Evolutionary conservation across 192 early-diverging fungal genomes (phyloP).

Genomic region (Coemansia sp.): DNA sequence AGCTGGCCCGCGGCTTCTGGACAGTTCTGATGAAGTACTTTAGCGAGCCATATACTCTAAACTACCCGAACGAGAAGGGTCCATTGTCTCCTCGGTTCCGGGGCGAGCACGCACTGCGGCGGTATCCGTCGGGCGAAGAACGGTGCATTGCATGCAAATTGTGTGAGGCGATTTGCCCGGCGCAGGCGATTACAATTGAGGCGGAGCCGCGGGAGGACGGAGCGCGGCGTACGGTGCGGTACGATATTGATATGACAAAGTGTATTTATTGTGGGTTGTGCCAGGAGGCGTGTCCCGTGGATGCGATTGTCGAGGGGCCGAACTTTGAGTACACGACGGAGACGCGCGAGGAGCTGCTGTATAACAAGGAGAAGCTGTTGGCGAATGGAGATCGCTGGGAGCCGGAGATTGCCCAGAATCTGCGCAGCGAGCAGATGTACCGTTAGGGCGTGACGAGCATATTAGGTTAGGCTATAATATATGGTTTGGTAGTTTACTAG

Average conservation of each 20-base stretch:
- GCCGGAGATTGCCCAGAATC: slow-evolving; percentile 81
- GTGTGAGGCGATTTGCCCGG: slow-evolving; percentile 97
- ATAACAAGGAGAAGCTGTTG: slow-evolving; percentile 97
- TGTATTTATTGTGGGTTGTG: slow-evolving; percentile 98
- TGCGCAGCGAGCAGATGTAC: slow-evolving; percentile 63
- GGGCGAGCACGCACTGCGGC: slow-evolving; percentile 92
- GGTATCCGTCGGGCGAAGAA: slow-evolving; percentile 96
- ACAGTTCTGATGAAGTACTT: slow-evolving; percentile 90
- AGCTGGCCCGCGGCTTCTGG: slow-evolving; percentile 89
- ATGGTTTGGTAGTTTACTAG: too few relatives aligned
- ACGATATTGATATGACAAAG: slow-evolving; percentile 99
- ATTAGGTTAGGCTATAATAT: too few relatives aligned
- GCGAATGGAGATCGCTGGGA: slow-evolving; percentile 99
- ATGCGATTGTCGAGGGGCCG: slow-evolving; percentile 97
- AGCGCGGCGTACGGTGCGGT: slow-evolving; percentile 89
- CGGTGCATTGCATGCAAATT: slow-evolving; percentile 98
- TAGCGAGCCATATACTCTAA: slow-evolving; percentile 93
- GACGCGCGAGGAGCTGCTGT: slow-evolving; percentile 95
- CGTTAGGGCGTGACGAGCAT: slow-evolving; percentile 30
- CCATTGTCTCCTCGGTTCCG: slow-evolving; percentile 90
- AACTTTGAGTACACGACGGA: slow-evolving; percentile 97
- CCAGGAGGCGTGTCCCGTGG: slow-evolving; percentile 94
- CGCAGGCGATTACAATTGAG: slow-evolving; percentile 98
- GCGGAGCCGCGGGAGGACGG: slow-evolving; percentile 95
- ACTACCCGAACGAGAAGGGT: slow-evolving; percentile 96